phyloP scores from a whole-genome alignment of 2,329 filamentous ascomycete genomes.

The Claviceps purpurea region DNA sequence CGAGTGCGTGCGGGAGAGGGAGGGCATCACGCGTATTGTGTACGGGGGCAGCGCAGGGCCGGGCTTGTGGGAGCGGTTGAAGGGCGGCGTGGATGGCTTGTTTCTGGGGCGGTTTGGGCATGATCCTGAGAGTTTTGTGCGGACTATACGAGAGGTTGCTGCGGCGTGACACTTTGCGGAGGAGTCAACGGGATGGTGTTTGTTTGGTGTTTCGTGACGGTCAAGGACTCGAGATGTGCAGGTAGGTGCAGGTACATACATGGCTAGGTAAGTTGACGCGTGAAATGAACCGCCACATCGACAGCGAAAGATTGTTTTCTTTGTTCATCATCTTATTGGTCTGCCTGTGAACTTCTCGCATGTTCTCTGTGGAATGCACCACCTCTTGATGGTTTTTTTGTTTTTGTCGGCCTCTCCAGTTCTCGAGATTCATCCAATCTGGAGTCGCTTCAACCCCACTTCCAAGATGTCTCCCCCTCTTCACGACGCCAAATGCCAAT shows the following conservation, averaged over 20 bases:
- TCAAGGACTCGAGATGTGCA: no score
- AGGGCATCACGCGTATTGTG: conserved; percentile 52
- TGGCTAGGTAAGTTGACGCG: no score
- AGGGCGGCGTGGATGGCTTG: conserved; percentile 60
- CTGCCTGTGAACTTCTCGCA: no score
- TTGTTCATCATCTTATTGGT: no score
- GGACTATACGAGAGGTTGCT: conserved; percentile 60
- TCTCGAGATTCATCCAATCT: not conserved
- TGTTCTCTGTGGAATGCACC: no score
- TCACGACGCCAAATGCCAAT: not conserved
- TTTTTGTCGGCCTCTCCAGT: no score
- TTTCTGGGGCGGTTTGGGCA: conserved; percentile 75
- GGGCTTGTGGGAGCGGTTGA: conserved; percentile 56
- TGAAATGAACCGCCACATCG: no score
- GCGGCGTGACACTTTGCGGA: conserved; percentile 17
- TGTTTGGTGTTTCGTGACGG: no score
- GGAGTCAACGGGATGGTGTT: no score
- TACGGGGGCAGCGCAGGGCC: conserved; percentile 78
- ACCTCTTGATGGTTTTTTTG: no score
- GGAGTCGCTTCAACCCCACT: not conserved
- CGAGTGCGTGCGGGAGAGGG: conserved; percentile 35
- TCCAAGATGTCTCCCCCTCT: not conserved
- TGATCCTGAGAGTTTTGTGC: conserved; percentile 55
- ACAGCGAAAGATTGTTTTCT: no score
- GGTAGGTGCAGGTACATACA: no score